A percentile compares a stretch with the other conserved stretches of the same genome.
Evolutionary conservation across 2,329 filamentous ascomycete genomes (phyloP).

Genomic region (Paracoccidioides brasiliensis): DNA sequence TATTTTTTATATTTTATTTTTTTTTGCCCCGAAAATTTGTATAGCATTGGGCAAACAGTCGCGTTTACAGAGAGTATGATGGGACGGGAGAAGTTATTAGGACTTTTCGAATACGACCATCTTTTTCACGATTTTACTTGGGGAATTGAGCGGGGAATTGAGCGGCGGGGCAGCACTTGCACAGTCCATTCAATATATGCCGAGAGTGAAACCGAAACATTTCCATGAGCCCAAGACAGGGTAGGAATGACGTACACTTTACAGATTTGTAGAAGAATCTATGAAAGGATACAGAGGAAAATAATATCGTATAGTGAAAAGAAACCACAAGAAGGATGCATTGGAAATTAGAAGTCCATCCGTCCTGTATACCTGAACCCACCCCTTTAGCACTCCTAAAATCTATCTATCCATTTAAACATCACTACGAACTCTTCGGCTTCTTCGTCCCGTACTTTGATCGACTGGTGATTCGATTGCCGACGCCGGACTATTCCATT

Average conservation of each 20-base stretch:
- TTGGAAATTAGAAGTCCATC: neutral
- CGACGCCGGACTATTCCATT: slow-evolving; percentile 64
- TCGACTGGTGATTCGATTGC: slow-evolving; percentile 65
- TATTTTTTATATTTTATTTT: neutral
- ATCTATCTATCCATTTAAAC: neutral
- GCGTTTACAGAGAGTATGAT: too few relatives aligned
- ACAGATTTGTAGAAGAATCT: neutral
- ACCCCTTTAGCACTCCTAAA: neutral
- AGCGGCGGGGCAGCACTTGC: too few relatives aligned
- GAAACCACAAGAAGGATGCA: neutral
- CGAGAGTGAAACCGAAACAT: too few relatives aligned
- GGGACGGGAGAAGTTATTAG: too few relatives aligned
- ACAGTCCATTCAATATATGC: too few relatives aligned
- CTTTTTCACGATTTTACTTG: too few relatives aligned
- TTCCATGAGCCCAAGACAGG: neutral
- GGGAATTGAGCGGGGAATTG: too few relatives aligned
- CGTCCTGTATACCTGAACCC: neutral
- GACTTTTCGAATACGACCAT: too few relatives aligned
- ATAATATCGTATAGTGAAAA: neutral
- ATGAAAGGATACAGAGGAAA: neutral
- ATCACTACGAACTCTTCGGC: slow-evolving; percentile 59
- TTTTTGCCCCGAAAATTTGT: neutral
- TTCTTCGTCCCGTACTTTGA: slow-evolving; percentile 99
- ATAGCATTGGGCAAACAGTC: too few relatives aligned
- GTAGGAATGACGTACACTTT: neutral